Base-by-base conservation (phyloP, 176 grass and related monocot genomes). In the sorghum (Sorghum bicolor) region DNA sequence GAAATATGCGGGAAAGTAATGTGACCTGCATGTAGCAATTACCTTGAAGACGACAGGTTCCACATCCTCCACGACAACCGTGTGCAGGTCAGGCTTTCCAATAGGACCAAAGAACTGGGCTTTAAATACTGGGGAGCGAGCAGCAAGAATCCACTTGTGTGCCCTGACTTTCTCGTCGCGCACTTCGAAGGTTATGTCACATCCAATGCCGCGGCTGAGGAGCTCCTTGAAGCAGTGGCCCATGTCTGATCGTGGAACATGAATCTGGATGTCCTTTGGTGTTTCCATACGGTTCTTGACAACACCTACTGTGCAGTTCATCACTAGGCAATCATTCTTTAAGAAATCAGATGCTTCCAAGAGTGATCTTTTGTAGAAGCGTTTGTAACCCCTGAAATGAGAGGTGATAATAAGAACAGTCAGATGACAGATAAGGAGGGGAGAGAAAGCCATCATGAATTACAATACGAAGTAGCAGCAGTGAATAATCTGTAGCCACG, bases 91-190 rank as follows among this genome's bases (percentile, higher is more conserved):
- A 72, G 91, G 75, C 32, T 94, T 94, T 58, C 94, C 94, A 78
- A 97, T 92, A 84, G 89, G 91, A 70, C 94, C 94, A 86, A 94
- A 97, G 80, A 97, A 97, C 43, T 97, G 94, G 5, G 94, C 94
- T 87, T 91, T 93, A 75, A 94, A 97, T 39, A 97, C 94, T 0
- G 91, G 94, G 45, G 94, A 97, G 41, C 94, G 91, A 75, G 94
- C 81, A 15, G 94, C 94, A 89, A 97, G 94, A 90, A 97, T 86
- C 76, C 85, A 81, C 87, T 94, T 97, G 75, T 94, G 94, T 11
- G 91, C 94, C 57, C 78, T 41, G 65, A 94, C 33, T 72, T 57
- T 84, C 58, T 97, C 91, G 16, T 97, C 85, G 22, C 91, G 89
- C 75, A 97, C 86, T 76, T 89, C 73, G 22, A 97, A 97, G 72